Percentiles rank a stretch among this genome's conserved stretches.
Conservation (phyloP, 192 early-diverging fungal species). For the Globomyces pollinis-pini region DNA sequence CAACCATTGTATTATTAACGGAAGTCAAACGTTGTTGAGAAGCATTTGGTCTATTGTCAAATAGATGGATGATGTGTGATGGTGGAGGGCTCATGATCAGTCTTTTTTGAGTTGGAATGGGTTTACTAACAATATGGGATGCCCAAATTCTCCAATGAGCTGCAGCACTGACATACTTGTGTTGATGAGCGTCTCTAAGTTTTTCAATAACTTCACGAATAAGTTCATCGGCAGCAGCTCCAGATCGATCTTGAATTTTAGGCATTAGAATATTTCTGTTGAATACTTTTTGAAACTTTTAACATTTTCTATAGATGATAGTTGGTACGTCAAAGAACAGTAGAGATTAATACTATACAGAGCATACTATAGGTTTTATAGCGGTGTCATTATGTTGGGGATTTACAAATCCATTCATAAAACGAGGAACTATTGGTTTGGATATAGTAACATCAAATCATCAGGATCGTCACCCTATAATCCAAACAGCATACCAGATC, state of each 20-base stretch:
- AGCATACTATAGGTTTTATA: conserved; percentile 33
- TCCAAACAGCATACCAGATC: neutral
- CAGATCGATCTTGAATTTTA: conserved; percentile 5
- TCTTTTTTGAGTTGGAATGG: too few relatives aligned
- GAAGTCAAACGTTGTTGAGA: neutral
- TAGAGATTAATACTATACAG: too few relatives aligned
- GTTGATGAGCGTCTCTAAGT: neutral
- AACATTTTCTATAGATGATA: too few relatives aligned
- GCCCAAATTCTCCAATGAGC: neutral
- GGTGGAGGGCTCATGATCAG: too few relatives aligned
- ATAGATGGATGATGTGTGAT: neutral
- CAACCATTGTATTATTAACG: neutral
- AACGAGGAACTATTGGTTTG: conserved; percentile 71
- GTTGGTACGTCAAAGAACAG: too few relatives aligned
- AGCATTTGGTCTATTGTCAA: neutral
- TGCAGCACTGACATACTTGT: neutral
- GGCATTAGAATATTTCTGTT: too few relatives aligned
- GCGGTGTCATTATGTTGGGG: conserved; percentile 89
- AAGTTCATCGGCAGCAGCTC: neutral
- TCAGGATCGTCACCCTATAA: neutral
- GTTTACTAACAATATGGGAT: neutral
- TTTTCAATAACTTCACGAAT: neutral
- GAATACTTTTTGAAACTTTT: too few relatives aligned
- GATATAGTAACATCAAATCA: neutral
- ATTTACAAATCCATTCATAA: conserved; percentile 94